These are phyloP conservation scores for Xylaria polymorpha DNA, from an alignment of 2,329 filamentous ascomycete species.

Conservation along the genomic window DNA sequence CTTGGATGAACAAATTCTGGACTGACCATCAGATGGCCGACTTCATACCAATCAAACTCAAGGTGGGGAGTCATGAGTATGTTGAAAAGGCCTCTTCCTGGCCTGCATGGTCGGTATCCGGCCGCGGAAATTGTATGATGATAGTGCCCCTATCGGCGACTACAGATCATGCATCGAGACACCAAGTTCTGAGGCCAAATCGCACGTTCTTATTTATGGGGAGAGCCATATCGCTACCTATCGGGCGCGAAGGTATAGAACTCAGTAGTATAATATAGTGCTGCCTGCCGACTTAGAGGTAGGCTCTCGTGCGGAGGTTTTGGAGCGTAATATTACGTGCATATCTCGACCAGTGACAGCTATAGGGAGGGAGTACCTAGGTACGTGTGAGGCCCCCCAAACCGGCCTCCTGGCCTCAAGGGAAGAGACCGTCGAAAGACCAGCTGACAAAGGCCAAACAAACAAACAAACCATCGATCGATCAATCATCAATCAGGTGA, in stretches of 20 bases:
- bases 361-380: too few relatives aligned
- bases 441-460: constrained; percentile 30
- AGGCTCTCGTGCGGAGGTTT: constrained; percentile 24
- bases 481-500: constrained; percentile 9
- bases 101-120: constrained; percentile 37
- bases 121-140: constrained; percentile 36
- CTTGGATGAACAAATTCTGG: constrained; percentile 15
- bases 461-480: constrained; percentile 24
- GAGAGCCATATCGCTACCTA: constrained; percentile 24
- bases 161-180: constrained; percentile 27
- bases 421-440: constrained; percentile 33
- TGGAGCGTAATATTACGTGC: constrained; percentile 45
- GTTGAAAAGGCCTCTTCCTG: constrained; percentile 28
- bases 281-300: background rate
- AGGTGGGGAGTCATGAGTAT: constrained; percentile 29
- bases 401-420: constrained; percentile 29
- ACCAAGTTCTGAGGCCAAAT: constrained; percentile 14
- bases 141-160: constrained; percentile 28
- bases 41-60: constrained; percentile 33
- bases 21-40: constrained; percentile 7
- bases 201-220: constrained; percentile 20
- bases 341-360: constrained; percentile 40
- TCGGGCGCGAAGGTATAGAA: constrained; percentile 26
- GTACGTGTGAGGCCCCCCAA: constrained; percentile 9
- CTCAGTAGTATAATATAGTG: constrained; percentile 17